Conservation (phyloP, 768 basidiomycete genomes). For the Cyathus striatus region DNA sequence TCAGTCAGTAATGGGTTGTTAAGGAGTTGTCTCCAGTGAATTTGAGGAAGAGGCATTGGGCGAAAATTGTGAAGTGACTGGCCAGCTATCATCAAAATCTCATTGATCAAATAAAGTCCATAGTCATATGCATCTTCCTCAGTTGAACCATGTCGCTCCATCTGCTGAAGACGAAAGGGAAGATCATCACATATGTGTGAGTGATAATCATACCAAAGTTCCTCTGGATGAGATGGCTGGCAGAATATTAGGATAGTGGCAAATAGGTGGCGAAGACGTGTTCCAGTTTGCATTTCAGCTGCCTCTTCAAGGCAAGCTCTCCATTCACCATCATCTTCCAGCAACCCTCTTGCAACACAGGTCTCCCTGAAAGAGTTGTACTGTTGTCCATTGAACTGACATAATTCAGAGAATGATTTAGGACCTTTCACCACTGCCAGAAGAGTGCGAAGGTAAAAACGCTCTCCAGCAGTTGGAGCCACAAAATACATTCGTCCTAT, state of each 20-base stretch:
- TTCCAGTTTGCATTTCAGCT: constrained; percentile 23
- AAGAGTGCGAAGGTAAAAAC: constrained; percentile 29
- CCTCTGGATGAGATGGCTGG: constrained; percentile 22
- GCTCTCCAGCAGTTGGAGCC: constrained; percentile 22
- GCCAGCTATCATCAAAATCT: constrained; percentile 16
- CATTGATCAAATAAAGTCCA: constrained; percentile 34
- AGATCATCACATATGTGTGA: constrained; percentile 36
- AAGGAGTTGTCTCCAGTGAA: constrained; percentile 14
- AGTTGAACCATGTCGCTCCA: constrained; percentile 9
- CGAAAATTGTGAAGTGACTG: constrained; percentile 16
- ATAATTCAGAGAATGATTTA: constrained; percentile 11
- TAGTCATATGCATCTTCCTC: constrained; percentile 31
- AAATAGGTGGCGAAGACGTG: constrained; percentile 30
- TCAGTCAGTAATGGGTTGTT: constrained; percentile 18
- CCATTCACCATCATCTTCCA: constrained; percentile 40
- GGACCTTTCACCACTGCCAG: constrained; percentile 25
- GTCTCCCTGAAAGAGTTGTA: constrained; percentile 23
- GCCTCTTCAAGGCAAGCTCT: constrained; percentile 30
- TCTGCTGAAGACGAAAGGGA: constrained; percentile 8
- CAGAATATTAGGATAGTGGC: constrained; percentile 31
- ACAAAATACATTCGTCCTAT: constrained; percentile 24
- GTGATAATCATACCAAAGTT: constrained; percentile 29
- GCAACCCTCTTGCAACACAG: constrained; percentile 25
- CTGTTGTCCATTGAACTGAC: constrained; percentile 7
- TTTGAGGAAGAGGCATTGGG: constrained; percentile 18